A percentile compares a stretch with the other conserved stretches of the same genome.
Conservation (phyloP, 2,329 filamentous ascomycete species). For the Talaromyces atroroseus region DNA sequence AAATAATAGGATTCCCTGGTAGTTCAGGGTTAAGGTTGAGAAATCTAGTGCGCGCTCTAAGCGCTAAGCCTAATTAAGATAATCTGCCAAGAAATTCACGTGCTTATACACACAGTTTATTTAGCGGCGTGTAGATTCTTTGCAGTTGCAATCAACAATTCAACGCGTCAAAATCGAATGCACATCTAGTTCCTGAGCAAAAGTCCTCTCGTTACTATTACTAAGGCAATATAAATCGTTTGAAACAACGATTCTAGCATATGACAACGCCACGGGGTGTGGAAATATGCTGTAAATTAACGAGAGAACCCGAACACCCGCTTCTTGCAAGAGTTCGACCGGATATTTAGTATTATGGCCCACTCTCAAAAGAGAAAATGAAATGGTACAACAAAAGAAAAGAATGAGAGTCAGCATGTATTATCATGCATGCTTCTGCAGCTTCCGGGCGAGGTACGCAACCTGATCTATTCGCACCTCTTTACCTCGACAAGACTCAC, state of each 20-base stretch:
- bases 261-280: background rate
- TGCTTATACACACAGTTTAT: too few species aligned
- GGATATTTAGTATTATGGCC: slow-evolving; percentile 1
- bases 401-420: slow-evolving; percentile 16
- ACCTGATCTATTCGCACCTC: slow-evolving; percentile 15
- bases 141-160: background rate
- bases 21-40: too few species aligned
- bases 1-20: too few species aligned
- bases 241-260: background rate
- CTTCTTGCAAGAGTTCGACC: background rate
- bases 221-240: background rate
- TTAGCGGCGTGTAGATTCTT: too few species aligned
- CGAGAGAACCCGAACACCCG: background rate
- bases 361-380: background rate
- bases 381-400: background rate
- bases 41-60: too few species aligned
- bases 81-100: too few species aligned
- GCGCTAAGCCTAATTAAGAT: too few species aligned
- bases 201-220: background rate
- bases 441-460: slow-evolving; percentile 15
- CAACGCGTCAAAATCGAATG: background rate
- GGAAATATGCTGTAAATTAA: background rate
- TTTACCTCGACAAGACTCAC: slow-evolving; percentile 15
- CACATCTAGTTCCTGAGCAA: background rate
- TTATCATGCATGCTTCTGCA: slow-evolving; percentile 15